Evolutionary conservation across 2,329 filamentous ascomycete genomes (phyloP).

Genomic region (Scedosporium dehoogii): DNA sequence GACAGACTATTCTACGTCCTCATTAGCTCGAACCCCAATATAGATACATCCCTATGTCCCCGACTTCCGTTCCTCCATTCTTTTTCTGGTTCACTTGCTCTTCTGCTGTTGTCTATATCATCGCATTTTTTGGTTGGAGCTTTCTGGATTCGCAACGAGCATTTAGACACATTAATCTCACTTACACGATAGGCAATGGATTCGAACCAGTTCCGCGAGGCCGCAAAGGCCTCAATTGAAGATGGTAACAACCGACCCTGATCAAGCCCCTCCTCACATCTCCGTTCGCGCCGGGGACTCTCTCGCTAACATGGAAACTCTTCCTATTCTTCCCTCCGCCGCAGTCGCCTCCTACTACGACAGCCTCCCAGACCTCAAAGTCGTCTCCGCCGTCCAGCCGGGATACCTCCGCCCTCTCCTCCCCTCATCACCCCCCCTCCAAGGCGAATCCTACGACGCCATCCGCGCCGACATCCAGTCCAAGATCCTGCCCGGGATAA

Average conservation of each 20-base stretch:
- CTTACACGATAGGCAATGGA: conserved; percentile 49
- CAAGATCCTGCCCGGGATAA: conserved; percentile 85
- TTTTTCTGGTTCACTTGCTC: no score
- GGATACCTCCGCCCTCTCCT: conserved; percentile 79
- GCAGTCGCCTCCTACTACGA: conserved; percentile 78
- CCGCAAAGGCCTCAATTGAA: conserved; percentile 69
- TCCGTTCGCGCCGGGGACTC: no score
- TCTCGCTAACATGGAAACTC: background rate
- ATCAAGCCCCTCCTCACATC: background rate
- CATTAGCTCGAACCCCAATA: no score
- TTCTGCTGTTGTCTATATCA: no score
- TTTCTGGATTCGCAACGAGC: background rate
- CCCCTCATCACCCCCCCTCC: conserved; percentile 52
- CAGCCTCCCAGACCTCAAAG: conserved; percentile 56
- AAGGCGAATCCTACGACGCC: conserved; percentile 62
- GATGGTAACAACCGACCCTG: conserved; percentile 52
- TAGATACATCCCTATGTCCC: no score
- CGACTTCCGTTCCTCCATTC: no score
- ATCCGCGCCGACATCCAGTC: conserved; percentile 77
- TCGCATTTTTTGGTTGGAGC: no score
- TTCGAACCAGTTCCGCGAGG: conserved; percentile 63
- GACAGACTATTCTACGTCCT: no score
- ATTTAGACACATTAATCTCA: background rate
- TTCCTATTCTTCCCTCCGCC: conserved; percentile 7
- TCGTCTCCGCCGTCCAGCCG: conserved; percentile 69